Conservation (phyloP, 257 asterid genomes). For the Knoxia roxburghii region DNA sequence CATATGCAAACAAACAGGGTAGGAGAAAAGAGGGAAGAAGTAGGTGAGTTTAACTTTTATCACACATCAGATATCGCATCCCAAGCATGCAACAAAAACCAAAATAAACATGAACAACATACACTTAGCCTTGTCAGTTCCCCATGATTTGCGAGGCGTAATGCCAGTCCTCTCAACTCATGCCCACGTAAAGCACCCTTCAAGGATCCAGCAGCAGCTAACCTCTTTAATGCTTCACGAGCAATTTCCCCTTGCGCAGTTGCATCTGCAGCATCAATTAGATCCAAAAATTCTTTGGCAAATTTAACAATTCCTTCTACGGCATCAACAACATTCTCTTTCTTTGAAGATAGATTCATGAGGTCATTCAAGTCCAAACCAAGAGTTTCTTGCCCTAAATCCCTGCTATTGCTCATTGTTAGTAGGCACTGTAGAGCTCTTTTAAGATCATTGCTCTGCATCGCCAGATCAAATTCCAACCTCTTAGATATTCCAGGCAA, state of each 20-base stretch:
- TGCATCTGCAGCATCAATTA: constrained; percentile 99
- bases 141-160: constrained; percentile 95
- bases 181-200: constrained; percentile 93
- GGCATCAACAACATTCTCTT: constrained; percentile 91
- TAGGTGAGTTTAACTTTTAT: not conserved
- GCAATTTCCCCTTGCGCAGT: constrained; percentile 96
- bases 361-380: constrained; percentile 89
- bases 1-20: not conserved
- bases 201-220: constrained; percentile 98
- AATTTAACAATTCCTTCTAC: constrained; percentile 93
- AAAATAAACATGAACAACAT: constrained; percentile 26
- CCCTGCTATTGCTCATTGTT: constrained; percentile 96
- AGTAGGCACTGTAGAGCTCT: constrained; percentile 95
- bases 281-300: constrained; percentile 88
- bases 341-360: constrained; percentile 75
- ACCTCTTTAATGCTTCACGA: constrained; percentile 93
- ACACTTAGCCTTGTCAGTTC: constrained; percentile 94
- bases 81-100: not conserved
- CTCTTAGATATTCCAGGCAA: constrained; percentile 98
- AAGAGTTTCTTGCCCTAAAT: constrained; percentile 89
- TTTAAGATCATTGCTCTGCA: constrained; percentile 91
- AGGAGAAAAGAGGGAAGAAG: not conserved
- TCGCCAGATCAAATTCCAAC: constrained; percentile 90
- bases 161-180: constrained; percentile 89
- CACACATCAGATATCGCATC: constrained; percentile 1